Conservation (phyloP, 495 filamentous ascomycete genomes). For the Aspergillus conjunctus region DNA sequence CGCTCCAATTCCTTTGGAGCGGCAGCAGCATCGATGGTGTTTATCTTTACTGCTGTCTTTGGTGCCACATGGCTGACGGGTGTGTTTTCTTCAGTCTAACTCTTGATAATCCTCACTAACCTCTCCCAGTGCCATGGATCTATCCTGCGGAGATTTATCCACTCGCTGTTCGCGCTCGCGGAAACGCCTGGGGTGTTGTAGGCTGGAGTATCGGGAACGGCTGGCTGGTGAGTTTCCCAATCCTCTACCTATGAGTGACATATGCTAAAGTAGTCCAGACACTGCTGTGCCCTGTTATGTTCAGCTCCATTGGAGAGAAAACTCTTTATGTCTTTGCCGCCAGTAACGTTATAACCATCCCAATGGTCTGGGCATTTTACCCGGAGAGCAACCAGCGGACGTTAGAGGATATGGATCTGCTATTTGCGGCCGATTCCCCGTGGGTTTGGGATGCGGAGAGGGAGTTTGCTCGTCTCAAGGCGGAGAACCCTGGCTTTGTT, state of each 20-base stretch:
- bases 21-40: slow-evolving; percentile 67
- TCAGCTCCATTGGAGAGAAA: slow-evolving; percentile 61
- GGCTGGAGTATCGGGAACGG: slow-evolving; percentile 76
- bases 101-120: not conserved
- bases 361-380: slow-evolving; percentile 69
- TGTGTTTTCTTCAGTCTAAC: not conserved
- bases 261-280: slow-evolving; percentile 35
- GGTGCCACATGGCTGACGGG: slow-evolving; percentile 70
- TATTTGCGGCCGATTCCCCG: slow-evolving; percentile 61
- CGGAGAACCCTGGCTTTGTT: slow-evolving; percentile 53
- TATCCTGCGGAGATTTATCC: slow-evolving; percentile 77
- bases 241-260: not conserved
- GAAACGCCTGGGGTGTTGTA: slow-evolving; percentile 75
- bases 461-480: slow-evolving; percentile 55
- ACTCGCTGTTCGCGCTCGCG: slow-evolving; percentile 65
- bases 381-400: slow-evolving; percentile 70
- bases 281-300: slow-evolving; percentile 66
- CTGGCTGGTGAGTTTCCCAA: slow-evolving; percentile 50
- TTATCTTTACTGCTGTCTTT: slow-evolving; percentile 69
- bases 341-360: slow-evolving; percentile 62
- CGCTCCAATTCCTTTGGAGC: slow-evolving; percentile 58
- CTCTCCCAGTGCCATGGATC: slow-evolving; percentile 58
- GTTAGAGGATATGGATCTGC: slow-evolving; percentile 68
- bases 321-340: slow-evolving; percentile 69
- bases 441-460: slow-evolving; percentile 69